A percentile compares a stretch with the other conserved stretches of the same genome.
These are phyloP conservation scores for Trematosphaeria pertusa DNA, from an alignment of 2,329 filamentous ascomycete genomes.

Conservation along the genomic window DNA sequence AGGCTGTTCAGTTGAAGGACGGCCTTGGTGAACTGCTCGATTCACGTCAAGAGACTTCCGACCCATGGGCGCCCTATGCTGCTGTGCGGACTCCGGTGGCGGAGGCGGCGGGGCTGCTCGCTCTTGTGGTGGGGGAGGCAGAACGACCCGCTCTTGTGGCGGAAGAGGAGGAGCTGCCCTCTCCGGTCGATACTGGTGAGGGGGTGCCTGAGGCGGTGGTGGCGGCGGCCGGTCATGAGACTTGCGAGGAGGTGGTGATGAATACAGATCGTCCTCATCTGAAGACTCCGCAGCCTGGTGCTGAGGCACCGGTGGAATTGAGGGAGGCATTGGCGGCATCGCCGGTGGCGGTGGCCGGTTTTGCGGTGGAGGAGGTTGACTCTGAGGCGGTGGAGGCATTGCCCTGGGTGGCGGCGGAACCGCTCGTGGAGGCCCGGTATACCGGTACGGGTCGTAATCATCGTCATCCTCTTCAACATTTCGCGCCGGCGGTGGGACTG, in stretches of 20 bases:
- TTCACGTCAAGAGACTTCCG: conserved; percentile 71
- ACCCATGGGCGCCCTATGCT: conserved; percentile 51
- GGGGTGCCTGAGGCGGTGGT: conserved; percentile 45
- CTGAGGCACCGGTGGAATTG: conserved; percentile 35
- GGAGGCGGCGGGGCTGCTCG: conserved; percentile 51
- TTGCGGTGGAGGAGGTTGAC: conserved; percentile 34
- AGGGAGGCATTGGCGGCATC: conserved; percentile 46
- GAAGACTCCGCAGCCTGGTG: conserved; percentile 35
- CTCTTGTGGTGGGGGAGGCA: conserved; percentile 41
- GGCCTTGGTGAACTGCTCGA: conserved; percentile 57
- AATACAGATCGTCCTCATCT: conserved; percentile 48
- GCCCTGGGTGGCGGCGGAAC: conserved; percentile 41
- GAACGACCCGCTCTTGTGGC: conserved; percentile 50
- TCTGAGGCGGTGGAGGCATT: conserved; percentile 40
- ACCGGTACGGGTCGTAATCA: conserved; percentile 73
- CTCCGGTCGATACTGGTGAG: conserved; percentile 41
- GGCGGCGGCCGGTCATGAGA: conserved; percentile 45
- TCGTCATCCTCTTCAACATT: conserved; percentile 56
- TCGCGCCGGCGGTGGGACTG: conserved; percentile 70
- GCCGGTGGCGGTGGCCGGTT: conserved; percentile 39
- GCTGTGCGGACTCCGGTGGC: conserved; percentile 50
- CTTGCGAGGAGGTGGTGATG: conserved; percentile 43
- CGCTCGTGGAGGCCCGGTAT: conserved; percentile 50
- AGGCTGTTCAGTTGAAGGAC: conserved; percentile 75
- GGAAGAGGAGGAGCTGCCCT: conserved; percentile 38